phyloP scores from a whole-genome alignment of 371 early-diverging fungal genomes.

The Synchytrium microbalum region DNA sequence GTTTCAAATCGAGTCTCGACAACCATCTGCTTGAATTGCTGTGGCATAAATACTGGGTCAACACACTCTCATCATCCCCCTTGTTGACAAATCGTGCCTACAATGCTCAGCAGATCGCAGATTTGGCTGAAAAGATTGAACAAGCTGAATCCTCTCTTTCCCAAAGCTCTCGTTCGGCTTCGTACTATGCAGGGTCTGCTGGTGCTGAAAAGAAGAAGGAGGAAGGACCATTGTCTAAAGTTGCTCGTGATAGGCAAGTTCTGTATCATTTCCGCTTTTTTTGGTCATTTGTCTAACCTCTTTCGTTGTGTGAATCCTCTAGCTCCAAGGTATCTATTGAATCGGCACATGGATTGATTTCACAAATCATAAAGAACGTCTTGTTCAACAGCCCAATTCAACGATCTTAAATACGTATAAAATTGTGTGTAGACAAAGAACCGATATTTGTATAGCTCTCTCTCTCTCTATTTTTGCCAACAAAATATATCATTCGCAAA shows the following conservation, averaged over 20 bases:
- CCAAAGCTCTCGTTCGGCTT: conserved; percentile 18
- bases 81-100: conserved; percentile 81
- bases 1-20: conserved; percentile 90
- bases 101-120: conserved; percentile 65
- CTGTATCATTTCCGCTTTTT: not conserved
- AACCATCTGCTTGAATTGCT: conserved; percentile 75
- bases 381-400: conserved; percentile 51
- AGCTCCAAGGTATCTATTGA: conserved; percentile 72
- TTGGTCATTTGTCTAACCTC: not conserved
- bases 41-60: conserved; percentile 96
- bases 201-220: conserved; percentile 52
- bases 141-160: conserved; percentile 58
- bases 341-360: conserved; percentile 68
- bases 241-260: conserved; percentile 61
- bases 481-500: too few species aligned
- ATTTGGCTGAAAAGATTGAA: conserved; percentile 74
- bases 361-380: conserved; percentile 71
- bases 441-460: too few species aligned
- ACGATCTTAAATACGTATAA: too few species aligned
- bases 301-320: conserved; percentile 1
- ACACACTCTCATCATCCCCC: conserved; percentile 84
- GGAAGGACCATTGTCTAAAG: conserved; percentile 61
- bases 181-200: conserved; percentile 5
- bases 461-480: too few species aligned
- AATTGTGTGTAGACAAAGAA: too few species aligned